A percentile compares a stretch with the other conserved stretches of the same genome.
These are phyloP conservation scores for Hyphodiscus hymeniophilus DNA, from an alignment of 495 filamentous ascomycete species.

Conservation along the genomic window DNA sequence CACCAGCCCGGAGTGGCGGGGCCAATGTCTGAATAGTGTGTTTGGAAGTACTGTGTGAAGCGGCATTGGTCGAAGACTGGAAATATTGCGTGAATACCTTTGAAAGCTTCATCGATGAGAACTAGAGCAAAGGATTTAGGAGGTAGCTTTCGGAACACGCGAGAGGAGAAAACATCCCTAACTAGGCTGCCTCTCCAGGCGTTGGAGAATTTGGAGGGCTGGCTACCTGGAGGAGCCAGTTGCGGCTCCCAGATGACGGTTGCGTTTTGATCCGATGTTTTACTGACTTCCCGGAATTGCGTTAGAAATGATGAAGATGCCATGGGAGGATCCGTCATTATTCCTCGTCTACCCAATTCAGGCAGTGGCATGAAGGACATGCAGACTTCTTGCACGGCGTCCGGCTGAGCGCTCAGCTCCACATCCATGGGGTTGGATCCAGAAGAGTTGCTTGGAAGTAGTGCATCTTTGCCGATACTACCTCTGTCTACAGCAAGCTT, in stretches of 20 bases:
- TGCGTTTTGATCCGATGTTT: background rate
- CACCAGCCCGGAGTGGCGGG: conserved; percentile 94
- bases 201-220: too few species aligned
- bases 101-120: conserved; percentile 82
- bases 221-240: too few species aligned
- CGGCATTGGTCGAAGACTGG: conserved; percentile 92
- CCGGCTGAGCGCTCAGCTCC: background rate
- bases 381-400: background rate
- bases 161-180: conserved; percentile 73
- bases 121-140: conserved; percentile 69
- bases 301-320: background rate
- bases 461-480: background rate
- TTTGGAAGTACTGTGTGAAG: conserved; percentile 85
- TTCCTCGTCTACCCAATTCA: background rate
- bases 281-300: background rate
- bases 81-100: conserved; percentile 95
- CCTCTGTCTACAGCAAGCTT: conserved; percentile 36
- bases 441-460: background rate
- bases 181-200: conserved; percentile 78
- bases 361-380: background rate
- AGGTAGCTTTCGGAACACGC: conserved; percentile 74
- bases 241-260: background rate
- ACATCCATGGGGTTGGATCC: background rate
- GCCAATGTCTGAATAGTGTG: conserved; percentile 63
- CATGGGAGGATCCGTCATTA: background rate